phyloP scores from a whole-genome alignment of 192 early-diverging fungal species.

The Glomus cerebriforme region DNA sequence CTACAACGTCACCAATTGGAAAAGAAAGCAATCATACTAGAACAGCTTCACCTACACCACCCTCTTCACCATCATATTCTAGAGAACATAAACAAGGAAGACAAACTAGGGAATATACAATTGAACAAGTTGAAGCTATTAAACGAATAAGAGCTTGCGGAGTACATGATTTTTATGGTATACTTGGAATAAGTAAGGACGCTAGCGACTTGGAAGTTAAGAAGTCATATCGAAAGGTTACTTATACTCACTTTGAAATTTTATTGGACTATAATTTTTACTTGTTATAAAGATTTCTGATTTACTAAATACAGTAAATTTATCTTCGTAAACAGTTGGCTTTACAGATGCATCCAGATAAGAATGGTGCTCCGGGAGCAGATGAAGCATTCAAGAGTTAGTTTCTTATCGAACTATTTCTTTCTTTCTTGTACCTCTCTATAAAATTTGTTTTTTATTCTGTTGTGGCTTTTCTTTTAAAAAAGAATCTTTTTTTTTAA shows the following conservation, averaged over 20 bases:
- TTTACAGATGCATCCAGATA: constrained; percentile 93
- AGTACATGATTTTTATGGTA: constrained; percentile 74
- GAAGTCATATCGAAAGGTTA: constrained; percentile 91
- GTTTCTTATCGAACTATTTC: neutral
- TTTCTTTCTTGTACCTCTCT: neutral
- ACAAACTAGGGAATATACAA: constrained; percentile 63
- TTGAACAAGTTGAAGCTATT: constrained; percentile 79
- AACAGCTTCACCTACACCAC: constrained; percentile 27
- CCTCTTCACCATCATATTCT: constrained; percentile 33
- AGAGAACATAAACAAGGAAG: constrained; percentile 31
- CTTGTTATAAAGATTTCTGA: neutral
- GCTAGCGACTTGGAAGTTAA: constrained; percentile 85
- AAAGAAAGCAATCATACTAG: neutral
- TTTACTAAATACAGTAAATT: too few relatives aligned
- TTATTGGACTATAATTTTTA: neutral
- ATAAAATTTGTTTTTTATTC: neutral
- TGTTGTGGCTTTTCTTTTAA: neutral
- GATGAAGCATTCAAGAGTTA: constrained; percentile 94
- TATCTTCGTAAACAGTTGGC: constrained; percentile 62
- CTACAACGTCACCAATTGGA: constrained; percentile 8
- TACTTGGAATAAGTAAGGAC: constrained; percentile 75
- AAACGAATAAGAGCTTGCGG: constrained; percentile 73
- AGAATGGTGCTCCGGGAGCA: constrained; percentile 91
- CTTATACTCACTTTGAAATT: neutral
- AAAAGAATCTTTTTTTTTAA: neutral